phyloP scores from a whole-genome alignment of 495 filamentous ascomycete species.

The Amniculicola lignicola region DNA sequence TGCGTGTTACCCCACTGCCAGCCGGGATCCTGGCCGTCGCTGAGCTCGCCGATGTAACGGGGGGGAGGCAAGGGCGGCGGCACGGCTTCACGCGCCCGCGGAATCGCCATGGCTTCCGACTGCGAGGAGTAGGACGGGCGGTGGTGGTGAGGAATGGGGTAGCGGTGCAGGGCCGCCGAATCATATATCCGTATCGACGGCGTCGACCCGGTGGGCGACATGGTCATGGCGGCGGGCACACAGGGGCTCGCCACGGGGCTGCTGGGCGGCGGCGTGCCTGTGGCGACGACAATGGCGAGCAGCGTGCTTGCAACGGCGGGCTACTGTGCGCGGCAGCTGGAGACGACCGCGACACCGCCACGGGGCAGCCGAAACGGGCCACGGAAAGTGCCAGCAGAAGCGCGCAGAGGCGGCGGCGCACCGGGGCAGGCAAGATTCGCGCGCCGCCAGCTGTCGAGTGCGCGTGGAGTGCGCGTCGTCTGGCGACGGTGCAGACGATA shows the following conservation, averaged over 20 bases:
- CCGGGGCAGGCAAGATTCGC: too few relatives aligned
- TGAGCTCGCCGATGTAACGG: conserved; percentile 50
- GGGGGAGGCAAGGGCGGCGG: conserved; percentile 66
- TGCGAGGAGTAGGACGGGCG: conserved; percentile 31
- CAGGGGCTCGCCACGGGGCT: conserved; percentile 29
- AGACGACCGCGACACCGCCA: not conserved
- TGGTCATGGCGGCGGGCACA: conserved; percentile 19
- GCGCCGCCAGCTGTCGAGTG: too few relatives aligned
- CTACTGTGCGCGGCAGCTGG: not conserved
- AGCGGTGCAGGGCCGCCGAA: conserved; percentile 31
- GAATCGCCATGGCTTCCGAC: conserved; percentile 54
- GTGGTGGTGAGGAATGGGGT: conserved; percentile 32
- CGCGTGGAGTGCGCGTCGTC: too few relatives aligned
- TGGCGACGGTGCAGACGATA: too few relatives aligned
- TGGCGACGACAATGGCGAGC: conserved; percentile 5
- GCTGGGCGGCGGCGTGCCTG: not conserved
- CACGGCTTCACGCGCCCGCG: conserved; percentile 47
- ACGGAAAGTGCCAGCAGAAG: too few relatives aligned
- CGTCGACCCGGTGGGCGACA: conserved; percentile 32
- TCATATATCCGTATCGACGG: conserved; percentile 39
- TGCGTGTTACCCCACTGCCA: conserved; percentile 60
- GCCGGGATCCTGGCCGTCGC: conserved; percentile 57
- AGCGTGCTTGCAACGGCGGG: not conserved
- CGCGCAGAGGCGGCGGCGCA: too few relatives aligned
- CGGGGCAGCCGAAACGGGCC: not conserved